Evolutionary conservation across 805 yeast genomes (phyloP).

Genomic region (Candida nanaspora): DNA sequence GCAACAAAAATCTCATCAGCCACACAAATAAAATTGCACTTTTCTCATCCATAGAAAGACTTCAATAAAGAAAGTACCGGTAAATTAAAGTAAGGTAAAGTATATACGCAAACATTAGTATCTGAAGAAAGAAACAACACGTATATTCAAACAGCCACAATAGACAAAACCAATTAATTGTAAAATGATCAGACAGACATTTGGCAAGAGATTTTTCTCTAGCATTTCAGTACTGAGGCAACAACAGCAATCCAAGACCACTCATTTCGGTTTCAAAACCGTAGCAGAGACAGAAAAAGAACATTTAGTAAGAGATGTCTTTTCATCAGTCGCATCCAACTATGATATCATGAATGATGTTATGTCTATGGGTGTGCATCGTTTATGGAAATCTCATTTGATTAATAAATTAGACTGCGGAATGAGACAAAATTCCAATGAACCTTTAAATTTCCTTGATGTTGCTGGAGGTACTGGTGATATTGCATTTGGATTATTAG

Average conservation of each 20-base stretch:
- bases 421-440: constrained; percentile 67
- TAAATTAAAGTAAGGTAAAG: too few relatives aligned
- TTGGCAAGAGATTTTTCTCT: neutral
- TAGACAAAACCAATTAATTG: neutral
- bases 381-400: constrained; percentile 92
- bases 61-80: too few relatives aligned
- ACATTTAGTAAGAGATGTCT: constrained; percentile 75
- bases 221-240: neutral
- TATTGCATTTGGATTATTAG: constrained; percentile 90
- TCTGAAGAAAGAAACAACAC: too few relatives aligned
- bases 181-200: neutral
- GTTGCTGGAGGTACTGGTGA: constrained; percentile 99
- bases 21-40: too few relatives aligned
- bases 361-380: constrained; percentile 92
- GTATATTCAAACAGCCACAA: neutral
- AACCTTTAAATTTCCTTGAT: constrained; percentile 82
- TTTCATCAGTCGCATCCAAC: constrained; percentile 88
- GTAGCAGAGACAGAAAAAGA: constrained; percentile 79
- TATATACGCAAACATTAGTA: too few relatives aligned
- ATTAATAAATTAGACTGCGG: constrained; percentile 89
- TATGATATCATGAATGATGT: constrained; percentile 98
- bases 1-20: too few relatives aligned
- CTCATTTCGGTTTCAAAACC: constrained; percentile 89
- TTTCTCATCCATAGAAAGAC: too few relatives aligned
- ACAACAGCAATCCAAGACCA: constrained; percentile 34